phyloP scores from a whole-genome alignment of 2,329 filamentous ascomycete genomes.

The Cladosporium sp. region DNA sequence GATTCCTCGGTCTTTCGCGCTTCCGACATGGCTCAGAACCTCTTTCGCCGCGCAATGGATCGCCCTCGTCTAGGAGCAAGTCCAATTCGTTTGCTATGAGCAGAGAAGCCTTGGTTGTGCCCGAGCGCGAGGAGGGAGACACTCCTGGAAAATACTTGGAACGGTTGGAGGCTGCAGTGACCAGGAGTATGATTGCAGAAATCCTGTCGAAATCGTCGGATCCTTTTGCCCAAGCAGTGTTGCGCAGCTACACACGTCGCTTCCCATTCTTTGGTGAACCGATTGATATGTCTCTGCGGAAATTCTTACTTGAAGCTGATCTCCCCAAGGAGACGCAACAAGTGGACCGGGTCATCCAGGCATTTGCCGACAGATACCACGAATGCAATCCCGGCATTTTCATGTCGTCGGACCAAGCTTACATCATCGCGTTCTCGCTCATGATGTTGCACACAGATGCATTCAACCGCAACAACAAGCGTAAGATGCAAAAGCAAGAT shows the following conservation, averaged over 20 bases:
- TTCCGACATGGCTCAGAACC: constrained; percentile 81
- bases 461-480: constrained; percentile 99
- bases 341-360: constrained; percentile 89
- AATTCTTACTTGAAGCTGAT: constrained; percentile 94
- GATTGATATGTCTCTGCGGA: constrained; percentile 96
- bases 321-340: constrained; percentile 97
- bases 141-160: constrained; percentile 86
- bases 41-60: constrained; percentile 63
- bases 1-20: constrained; percentile 73
- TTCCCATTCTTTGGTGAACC: constrained; percentile 96
- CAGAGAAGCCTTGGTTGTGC: constrained; percentile 68
- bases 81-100: constrained; percentile 79
- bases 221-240: constrained; percentile 74
- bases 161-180: constrained; percentile 76
- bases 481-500: constrained; percentile 96
- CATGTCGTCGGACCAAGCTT: constrained; percentile 86
- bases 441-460: constrained; percentile 96
- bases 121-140: constrained; percentile 81
- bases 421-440: constrained; percentile 95
- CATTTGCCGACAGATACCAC: constrained; percentile 94
- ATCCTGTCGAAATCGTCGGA: constrained; percentile 85
- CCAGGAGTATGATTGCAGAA: constrained; percentile 78
- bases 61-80: constrained; percentile 75
- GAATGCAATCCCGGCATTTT: constrained; percentile 98
- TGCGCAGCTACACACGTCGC: constrained; percentile 92